Evolutionary conservation across 768 basidiomycete species (phyloP).

Genomic region (Lenzites betulinus): DNA sequence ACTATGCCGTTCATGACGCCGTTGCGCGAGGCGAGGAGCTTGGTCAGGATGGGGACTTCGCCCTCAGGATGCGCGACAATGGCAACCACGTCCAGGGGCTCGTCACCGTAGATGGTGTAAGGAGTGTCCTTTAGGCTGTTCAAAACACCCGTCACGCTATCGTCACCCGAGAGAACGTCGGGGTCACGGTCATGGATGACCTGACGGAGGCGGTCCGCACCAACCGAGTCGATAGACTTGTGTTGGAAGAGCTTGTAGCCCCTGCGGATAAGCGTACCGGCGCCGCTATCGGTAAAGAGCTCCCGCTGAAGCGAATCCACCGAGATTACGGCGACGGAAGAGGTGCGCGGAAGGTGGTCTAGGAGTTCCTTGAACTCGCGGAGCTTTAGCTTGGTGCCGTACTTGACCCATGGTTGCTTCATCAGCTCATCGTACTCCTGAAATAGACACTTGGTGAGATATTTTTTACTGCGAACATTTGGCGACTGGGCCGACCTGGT

Average conservation of each 20-base stretch:
- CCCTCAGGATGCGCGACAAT: conserved; percentile 91
- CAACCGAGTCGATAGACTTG: conserved; percentile 74
- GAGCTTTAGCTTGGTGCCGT: conserved; percentile 97
- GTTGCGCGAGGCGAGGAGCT: conserved; percentile 83
- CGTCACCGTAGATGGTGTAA: conserved; percentile 97
- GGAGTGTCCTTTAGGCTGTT: conserved; percentile 78
- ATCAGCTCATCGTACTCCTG: conserved; percentile 95
- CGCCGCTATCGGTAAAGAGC: conserved; percentile 97
- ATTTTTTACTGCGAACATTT: neutral
- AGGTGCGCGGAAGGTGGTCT: conserved; percentile 96
- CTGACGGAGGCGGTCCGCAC: conserved; percentile 92
- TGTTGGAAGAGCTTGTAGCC: conserved; percentile 98
- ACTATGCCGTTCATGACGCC: conserved; percentile 93
- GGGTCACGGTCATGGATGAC: conserved; percentile 96
- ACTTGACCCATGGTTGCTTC: conserved; percentile 99
- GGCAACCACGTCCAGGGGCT: conserved; percentile 93
- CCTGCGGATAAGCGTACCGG: conserved; percentile 96
- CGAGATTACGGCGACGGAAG: conserved; percentile 97
- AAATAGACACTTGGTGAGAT: neutral
- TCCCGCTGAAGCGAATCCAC: conserved; percentile 93
- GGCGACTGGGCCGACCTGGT: conserved; percentile 64
- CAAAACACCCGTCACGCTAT: conserved; percentile 87
- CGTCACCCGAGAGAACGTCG: conserved; percentile 78
- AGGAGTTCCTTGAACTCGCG: conserved; percentile 99
- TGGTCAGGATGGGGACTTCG: conserved; percentile 89